These are phyloP conservation scores for Holtermanniella nyarrowii DNA, from an alignment of 768 basidiomycete genomes.

Conservation along the genomic window DNA sequence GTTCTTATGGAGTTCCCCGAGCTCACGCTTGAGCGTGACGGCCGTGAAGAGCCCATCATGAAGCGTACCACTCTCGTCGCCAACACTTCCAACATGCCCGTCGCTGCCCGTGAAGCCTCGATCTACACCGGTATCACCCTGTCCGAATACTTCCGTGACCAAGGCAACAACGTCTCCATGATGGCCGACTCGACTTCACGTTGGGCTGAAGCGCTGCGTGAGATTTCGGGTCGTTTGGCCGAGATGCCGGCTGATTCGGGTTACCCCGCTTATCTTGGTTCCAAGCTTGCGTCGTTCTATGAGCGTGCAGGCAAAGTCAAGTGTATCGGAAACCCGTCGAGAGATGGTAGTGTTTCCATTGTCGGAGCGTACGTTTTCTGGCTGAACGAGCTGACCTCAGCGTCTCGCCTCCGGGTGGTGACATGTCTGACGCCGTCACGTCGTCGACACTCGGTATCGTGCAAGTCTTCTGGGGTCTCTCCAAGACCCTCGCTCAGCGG, in stretches of 20 bases:
- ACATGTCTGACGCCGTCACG: slow-evolving; percentile 98
- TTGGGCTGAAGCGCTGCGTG: slow-evolving; percentile 98
- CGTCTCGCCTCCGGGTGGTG: slow-evolving; percentile 96
- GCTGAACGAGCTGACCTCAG: slow-evolving; percentile 44
- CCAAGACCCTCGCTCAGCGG: slow-evolving; percentile 86
- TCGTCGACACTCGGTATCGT: slow-evolving; percentile 96
- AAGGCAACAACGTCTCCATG: slow-evolving; percentile 95
- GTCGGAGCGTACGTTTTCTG: slow-evolving; percentile 81
- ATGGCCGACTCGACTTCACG: slow-evolving; percentile 99
- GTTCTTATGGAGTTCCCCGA: slow-evolving; percentile 95
- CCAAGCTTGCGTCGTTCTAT: slow-evolving; percentile 95
- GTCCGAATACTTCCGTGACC: slow-evolving; percentile 99
- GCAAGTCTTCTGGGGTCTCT: slow-evolving; percentile 99
- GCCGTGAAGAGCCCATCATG: slow-evolving; percentile 97
- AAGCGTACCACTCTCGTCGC: slow-evolving; percentile 98
- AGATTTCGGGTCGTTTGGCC: slow-evolving; percentile 96
- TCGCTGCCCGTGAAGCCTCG: slow-evolving; percentile 96
- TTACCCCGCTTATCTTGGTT: slow-evolving; percentile 92
- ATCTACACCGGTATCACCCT: slow-evolving; percentile 99
- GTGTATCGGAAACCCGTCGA: slow-evolving; percentile 75
- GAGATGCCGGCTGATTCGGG: slow-evolving; percentile 99
- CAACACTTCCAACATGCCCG: slow-evolving; percentile 99
- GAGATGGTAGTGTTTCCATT: slow-evolving; percentile 91
- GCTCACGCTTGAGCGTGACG: slow-evolving; percentile 80
- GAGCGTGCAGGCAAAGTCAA: slow-evolving; percentile 95